Base-by-base conservation (phyloP, 106 monocot species). In the Xerophyta viscosa region DNA sequence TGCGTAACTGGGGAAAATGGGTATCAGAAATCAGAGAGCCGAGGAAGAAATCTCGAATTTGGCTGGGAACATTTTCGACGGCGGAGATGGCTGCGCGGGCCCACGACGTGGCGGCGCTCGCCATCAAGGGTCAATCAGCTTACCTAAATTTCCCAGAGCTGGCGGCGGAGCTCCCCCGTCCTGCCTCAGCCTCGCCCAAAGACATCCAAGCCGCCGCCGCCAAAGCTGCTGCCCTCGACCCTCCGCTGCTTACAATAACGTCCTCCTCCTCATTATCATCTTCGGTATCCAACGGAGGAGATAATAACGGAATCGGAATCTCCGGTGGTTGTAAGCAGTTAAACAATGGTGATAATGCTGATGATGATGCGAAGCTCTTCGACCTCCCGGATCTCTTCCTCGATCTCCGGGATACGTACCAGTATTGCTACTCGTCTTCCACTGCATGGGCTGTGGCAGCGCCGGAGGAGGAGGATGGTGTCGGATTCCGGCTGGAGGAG, bases 311-410 rank as follows among this genome's bases (percentile, higher is more conserved):
- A n/a, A n/a, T n/a, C n/a, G n/a, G n/a, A n/a, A n/a, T n/a, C n/a
- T n/a, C n/a, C n/a, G n/a, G n/a, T n/a, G n/a, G n/a, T n/a, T n/a
- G n/a, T n/a, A n/a, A n/a, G n/a, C n/a, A n/a, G n/a, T n/a, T n/a
- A n/a, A n/a, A n/a, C n/a, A n/a, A n/a, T n/a, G n/a, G n/a, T n/a
- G n/a, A n/a, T n/a, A n/a, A n/a, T n/a, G n/a, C n/a, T n/a, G n/a
- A n/a, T n/a, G n/a, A n/a, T n/a, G n/a, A n/a, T n/a, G n/a, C n/a
- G n/a, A n/a, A 54, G 52, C 64, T 82, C 36, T 86, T 86, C 66
- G 86, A 92, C 66, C 63, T 92, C 28, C 91, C 91, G 27, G 91
- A 92, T 50, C 76, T 92, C 33, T 37, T 77, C 3, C 51, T 86
- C 30, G 78, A 70, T 37, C 21, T 72, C 44, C 42, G 60, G 52